Evolutionary conservation across 2,329 filamentous ascomycete genomes (phyloP).

Genomic region (Cladophialophora bantiana): DNA sequence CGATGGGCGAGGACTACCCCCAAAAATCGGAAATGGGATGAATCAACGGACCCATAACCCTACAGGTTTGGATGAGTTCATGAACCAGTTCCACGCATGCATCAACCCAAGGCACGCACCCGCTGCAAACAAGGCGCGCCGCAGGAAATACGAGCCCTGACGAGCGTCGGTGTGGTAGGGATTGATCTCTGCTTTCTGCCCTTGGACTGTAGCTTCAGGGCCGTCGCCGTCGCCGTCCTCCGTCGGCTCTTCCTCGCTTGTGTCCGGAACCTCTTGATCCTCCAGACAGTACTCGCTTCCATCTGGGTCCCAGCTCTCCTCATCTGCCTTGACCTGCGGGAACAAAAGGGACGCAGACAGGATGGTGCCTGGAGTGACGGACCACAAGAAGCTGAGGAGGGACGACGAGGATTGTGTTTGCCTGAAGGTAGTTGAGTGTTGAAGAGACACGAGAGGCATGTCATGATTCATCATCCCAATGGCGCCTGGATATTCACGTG

Average conservation of each 20-base stretch:
- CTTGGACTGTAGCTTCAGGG: not conserved
- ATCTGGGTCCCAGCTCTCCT: not conserved
- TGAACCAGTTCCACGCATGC: not conserved
- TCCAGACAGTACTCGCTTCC: not conserved
- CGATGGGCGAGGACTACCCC: not conserved
- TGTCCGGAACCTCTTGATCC: not conserved
- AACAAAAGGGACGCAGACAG: not conserved
- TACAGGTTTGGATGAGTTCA: not conserved
- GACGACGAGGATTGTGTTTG: not conserved
- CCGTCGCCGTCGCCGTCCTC: not conserved
- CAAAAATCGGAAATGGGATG: not conserved
- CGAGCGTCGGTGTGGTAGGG: not conserved
- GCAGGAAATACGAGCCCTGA: not conserved
- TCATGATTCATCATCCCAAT: not conserved
- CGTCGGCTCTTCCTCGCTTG: not conserved
- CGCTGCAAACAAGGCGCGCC: not conserved
- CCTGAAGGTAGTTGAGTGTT: not conserved
- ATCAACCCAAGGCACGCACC: not conserved
- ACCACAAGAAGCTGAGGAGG: not conserved
- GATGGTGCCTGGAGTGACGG: not conserved
- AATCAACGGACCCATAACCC: not conserved
- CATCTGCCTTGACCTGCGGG: not conserved
- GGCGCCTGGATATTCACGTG: not conserved
- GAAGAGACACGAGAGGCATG: not conserved
- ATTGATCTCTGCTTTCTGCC: not conserved